phyloP scores from a whole-genome alignment of 2,329 filamentous ascomycete species.

The Fusarium illudens region DNA sequence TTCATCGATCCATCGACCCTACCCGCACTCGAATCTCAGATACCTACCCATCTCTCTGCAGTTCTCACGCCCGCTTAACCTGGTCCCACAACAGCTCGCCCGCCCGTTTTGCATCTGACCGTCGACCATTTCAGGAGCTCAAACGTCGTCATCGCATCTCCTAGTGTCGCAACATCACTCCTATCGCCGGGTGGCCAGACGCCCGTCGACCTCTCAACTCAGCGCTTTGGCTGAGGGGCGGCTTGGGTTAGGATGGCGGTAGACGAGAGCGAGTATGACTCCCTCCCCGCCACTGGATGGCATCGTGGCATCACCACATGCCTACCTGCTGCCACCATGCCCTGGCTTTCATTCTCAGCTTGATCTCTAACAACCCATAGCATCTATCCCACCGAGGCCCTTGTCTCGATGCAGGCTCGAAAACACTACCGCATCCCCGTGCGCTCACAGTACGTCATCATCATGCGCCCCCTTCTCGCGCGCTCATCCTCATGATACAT shows the following conservation, averaged over 20 bases:
- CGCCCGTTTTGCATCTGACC: constrained; percentile 1
- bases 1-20: neutral
- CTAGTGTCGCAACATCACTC: constrained; percentile 9
- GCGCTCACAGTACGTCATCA: constrained; percentile 66
- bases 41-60: neutral
- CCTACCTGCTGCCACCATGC: constrained; percentile 23
- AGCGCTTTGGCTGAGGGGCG: constrained; percentile 29
- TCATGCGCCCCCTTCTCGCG: constrained; percentile 32
- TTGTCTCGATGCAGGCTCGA: constrained; percentile 68
- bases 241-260: constrained; percentile 58
- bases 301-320: neutral
- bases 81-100: constrained; percentile 7
- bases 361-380: constrained; percentile 50
- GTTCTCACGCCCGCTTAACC: neutral
- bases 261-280: constrained; percentile 61
- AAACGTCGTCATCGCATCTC: constrained; percentile 12
- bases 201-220: constrained; percentile 16
- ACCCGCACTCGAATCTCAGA: neutral
- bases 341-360: neutral
- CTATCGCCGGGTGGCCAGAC: constrained; percentile 11
- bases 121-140: constrained; percentile 6
- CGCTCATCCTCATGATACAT: constrained; percentile 21
- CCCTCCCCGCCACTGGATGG: neutral
- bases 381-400: constrained; percentile 70
- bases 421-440: constrained; percentile 75